These are phyloP conservation scores for Saccharum hybrid DNA, from an alignment of 202 grass and related monocot species.

Conservation along the genomic window DNA sequence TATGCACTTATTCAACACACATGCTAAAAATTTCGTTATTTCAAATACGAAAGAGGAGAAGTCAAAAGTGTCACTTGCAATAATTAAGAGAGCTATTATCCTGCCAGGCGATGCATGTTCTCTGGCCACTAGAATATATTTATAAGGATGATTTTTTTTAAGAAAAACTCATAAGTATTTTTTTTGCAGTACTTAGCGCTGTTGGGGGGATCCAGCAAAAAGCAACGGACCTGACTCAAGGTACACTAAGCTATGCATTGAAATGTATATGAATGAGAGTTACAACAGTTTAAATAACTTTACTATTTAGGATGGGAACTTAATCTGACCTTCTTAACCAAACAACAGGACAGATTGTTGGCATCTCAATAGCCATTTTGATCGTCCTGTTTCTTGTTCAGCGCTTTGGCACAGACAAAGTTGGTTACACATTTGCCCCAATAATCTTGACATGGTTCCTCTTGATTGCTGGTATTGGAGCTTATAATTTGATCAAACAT, in stretches of 20 bases:
- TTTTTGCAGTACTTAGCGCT: conserved; percentile 61
- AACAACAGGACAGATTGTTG: conserved; percentile 65
- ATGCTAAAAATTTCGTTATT: conserved; percentile 10
- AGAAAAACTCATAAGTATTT: background rate
- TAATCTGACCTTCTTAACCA: conserved; percentile 28
- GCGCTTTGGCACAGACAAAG: conserved; percentile 67
- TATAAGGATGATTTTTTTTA: conserved; percentile 12
- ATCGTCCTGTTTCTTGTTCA: conserved; percentile 64
- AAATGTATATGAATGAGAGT: background rate
- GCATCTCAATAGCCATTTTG: conserved; percentile 61
- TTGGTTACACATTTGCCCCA: conserved; percentile 74
- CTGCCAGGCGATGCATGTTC: background rate
- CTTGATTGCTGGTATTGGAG: conserved; percentile 62
- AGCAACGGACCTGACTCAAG: conserved; percentile 58
- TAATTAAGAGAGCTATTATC: conserved; percentile 21
- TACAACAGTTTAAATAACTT: conserved; percentile 18
- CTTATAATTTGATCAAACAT: conserved; percentile 66
- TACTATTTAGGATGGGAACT: background rate
- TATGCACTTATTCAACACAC: background rate
- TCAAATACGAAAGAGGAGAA: conserved; percentile 12
- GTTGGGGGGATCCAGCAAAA: conserved; percentile 64
- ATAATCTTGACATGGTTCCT: conserved; percentile 68
- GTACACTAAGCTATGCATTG: conserved; percentile 40
- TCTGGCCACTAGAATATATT: conserved; percentile 32
- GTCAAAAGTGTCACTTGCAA: background rate